Conservation (phyloP, 225 moss, liverwort and hornwort genomes). For the Polytrichum commune region DNA sequence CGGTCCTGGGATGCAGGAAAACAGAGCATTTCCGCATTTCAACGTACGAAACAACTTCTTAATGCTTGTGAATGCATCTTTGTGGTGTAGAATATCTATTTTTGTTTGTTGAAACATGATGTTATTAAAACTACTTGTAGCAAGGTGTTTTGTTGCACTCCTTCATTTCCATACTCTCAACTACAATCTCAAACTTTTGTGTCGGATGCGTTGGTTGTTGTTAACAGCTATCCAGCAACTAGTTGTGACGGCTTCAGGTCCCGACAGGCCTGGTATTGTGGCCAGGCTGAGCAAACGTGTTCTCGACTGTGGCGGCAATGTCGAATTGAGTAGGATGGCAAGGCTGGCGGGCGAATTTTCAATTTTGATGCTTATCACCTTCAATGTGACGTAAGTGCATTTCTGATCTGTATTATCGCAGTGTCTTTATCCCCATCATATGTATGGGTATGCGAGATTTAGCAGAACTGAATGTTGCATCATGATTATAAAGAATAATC, state of each 20-base stretch:
- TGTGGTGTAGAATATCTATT: neutral
- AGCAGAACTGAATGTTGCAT: too few species aligned
- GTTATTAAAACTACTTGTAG: neutral
- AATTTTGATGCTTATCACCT: conserved; percentile 42
- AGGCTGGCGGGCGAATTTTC: conserved; percentile 54
- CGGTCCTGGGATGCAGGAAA: neutral
- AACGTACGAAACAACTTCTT: neutral
- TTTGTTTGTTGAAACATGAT: neutral
- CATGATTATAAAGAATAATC: too few species aligned
- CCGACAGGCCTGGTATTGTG: conserved; percentile 53
- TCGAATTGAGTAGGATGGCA: conserved; percentile 50
- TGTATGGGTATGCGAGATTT: too few species aligned
- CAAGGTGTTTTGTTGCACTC: neutral
- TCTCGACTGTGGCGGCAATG: conserved; percentile 44
- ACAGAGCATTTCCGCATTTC: conserved; percentile 3
- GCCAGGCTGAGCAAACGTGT: conserved; percentile 49
- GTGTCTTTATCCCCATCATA: too few species aligned
- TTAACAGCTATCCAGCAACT: conserved; percentile 33
- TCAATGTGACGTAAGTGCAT: conserved; percentile 38
- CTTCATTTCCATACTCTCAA: neutral
- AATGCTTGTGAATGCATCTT: neutral
- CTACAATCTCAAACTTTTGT: neutral
- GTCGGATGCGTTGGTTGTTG: neutral
- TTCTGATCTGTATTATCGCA: neutral
- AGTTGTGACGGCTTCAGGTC: conserved; percentile 51